Percentiles rank a stretch among this genome's conserved stretches.
phyloP scores from a whole-genome alignment of 805 yeast genomes.

The Zygosaccharomyces siamensis region DNA sequence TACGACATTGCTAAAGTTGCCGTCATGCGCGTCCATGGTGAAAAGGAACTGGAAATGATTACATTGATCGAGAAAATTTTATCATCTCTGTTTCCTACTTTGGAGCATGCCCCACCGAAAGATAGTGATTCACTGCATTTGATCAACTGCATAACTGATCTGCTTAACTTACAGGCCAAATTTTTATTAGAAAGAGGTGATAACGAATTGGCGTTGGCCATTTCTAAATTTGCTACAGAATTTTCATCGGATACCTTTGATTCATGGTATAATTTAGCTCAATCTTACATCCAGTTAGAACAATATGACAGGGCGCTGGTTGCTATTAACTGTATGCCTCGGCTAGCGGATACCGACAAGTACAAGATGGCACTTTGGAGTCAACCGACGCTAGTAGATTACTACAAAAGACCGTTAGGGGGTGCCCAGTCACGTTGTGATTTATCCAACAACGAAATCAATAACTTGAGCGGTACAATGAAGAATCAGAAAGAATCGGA shows the following conservation, averaged over 20 bases:
- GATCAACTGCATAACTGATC: slow-evolving; percentile 25
- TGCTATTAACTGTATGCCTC: slow-evolving; percentile 34
- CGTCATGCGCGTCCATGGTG: slow-evolving; percentile 22
- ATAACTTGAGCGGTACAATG: slow-evolving; percentile 22
- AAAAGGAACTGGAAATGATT: slow-evolving; percentile 24
- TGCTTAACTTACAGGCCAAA: slow-evolving; percentile 27
- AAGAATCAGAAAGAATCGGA: slow-evolving; percentile 26
- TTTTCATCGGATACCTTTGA: slow-evolving; percentile 31
- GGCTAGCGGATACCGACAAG: slow-evolving; percentile 23
- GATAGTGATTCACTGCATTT: slow-evolving; percentile 22
- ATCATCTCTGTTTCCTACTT: slow-evolving; percentile 16
- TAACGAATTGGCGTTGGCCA: slow-evolving; percentile 23
- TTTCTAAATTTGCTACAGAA: slow-evolving; percentile 26
- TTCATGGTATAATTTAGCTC: slow-evolving; percentile 30
- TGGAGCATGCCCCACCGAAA: slow-evolving; percentile 16
- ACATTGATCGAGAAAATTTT: slow-evolving; percentile 19
- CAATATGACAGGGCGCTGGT: slow-evolving; percentile 26
- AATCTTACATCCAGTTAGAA: slow-evolving; percentile 24
- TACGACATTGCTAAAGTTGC: slow-evolving; percentile 27
- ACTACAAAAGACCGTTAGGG: slow-evolving; percentile 29
- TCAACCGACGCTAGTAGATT: slow-evolving; percentile 15
- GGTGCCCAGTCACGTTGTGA: slow-evolving; percentile 13
- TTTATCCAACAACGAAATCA: slow-evolving; percentile 25
- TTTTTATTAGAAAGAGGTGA: slow-evolving; percentile 27
- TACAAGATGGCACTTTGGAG: slow-evolving; percentile 20